phyloP scores from a whole-genome alignment of 768 basidiomycete species.

The Pleurotus ostreatus region DNA sequence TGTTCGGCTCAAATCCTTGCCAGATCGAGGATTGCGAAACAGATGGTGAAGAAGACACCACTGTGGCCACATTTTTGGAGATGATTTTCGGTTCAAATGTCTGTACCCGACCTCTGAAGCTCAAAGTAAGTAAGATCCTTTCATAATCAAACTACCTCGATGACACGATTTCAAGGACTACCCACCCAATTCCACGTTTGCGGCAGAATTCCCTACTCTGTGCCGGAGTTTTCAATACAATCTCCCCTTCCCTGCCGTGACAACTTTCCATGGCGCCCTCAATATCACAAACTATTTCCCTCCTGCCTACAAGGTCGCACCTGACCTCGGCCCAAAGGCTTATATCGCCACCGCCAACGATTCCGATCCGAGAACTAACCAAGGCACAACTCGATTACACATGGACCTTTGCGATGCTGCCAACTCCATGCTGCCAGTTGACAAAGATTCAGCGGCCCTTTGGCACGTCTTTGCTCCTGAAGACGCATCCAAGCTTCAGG shows the following conservation, averaged over 20 bases:
- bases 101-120: background rate
- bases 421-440: background rate
- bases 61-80: background rate
- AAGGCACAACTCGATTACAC: conserved; percentile 1
- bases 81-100: background rate
- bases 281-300: background rate
- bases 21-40: background rate
- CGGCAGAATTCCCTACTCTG: background rate
- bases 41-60: background rate
- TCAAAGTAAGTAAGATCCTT: background rate
- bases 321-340: conserved; percentile 3
- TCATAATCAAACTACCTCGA: background rate
- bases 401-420: conserved; percentile 3
- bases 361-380: background rate
- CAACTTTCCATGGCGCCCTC: background rate
- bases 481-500: background rate
- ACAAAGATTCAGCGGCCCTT: background rate
- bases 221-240: background rate
- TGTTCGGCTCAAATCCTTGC: background rate
- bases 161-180: background rate
- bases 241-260: background rate
- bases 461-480: background rate
- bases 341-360: conserved; percentile 1
- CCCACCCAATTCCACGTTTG: background rate
- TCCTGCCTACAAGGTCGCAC: background rate